Evolutionary conservation across 371 early-diverging fungal species (phyloP), one percentile per base, ranked within the genome.

Genomic region (Syncephalis plumigaleata): DNA sequence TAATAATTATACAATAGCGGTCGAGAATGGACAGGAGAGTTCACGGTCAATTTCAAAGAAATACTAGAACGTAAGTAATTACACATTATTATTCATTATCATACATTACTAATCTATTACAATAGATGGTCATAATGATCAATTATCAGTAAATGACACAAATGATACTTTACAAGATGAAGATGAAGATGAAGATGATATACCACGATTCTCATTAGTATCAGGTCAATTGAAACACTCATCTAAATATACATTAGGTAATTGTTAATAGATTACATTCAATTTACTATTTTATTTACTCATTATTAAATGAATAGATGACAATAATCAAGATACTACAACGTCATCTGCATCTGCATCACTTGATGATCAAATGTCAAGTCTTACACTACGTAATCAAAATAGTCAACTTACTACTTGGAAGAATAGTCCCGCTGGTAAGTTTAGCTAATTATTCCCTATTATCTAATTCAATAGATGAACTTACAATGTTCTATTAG

Each of bases 191-290:
- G 75, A 74, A 46, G 79, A 77, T 43, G 87, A 87, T 47, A 68
- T 64, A 37, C 87, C 90, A 15, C 84, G 87, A 48, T 91, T 81
- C 59, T 93, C 92, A 25, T 59, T 91, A 36, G 68, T 88, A n/a
- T 87, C 94, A 1, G 91, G 94, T 0, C 64, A 69, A 49, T 79
- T 79, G 43, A 72, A 75, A 56, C 65, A 75, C 48, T 57, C 58
- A 16, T 64, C 67, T 45, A 65, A 64, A 43, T 64, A 67, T 52
- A 11, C 11, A 7, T 7, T 11, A 31, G 31, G 31, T 11, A 31
- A 31, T 4, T 31, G 11, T 31, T 31, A 31, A 31, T 31, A 7
- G 11, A 31, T n/a, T n/a, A n/a, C n/a, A n/a, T n/a, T n/a, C n/a
- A n/a, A n/a, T n/a, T n/a, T n/a, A n/a, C n/a, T n/a, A n/a, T n/a